phyloP scores from a whole-genome alignment of 1,284 basidiomycete genomes.

The Tremellales sp. region DNA sequence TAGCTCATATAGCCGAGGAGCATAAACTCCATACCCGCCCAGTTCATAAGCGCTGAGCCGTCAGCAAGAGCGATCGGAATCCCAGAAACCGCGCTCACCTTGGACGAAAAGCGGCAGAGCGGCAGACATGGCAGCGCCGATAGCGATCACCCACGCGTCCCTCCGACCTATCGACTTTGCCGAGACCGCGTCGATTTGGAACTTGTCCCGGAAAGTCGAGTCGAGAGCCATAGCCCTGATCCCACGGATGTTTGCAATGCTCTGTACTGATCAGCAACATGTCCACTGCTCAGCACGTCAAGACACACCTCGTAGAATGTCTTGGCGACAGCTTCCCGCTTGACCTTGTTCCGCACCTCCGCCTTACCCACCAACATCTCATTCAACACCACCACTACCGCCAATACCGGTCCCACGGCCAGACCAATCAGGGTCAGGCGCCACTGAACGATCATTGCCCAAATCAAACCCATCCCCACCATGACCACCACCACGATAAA shows the following conservation, averaged over 20 bases:
- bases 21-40: slow-evolving; percentile 79
- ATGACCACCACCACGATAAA: slow-evolving; percentile 70
- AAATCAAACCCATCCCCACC: slow-evolving; percentile 74
- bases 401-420: slow-evolving; percentile 80
- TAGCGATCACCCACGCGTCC: slow-evolving; percentile 77
- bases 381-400: slow-evolving; percentile 67
- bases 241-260: slow-evolving; percentile 77
- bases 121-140: slow-evolving; percentile 73
- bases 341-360: slow-evolving; percentile 75
- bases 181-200: slow-evolving; percentile 58
- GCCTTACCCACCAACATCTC: slow-evolving; percentile 64
- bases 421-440: slow-evolving; percentile 87
- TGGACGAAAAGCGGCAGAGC: slow-evolving; percentile 82
- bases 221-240: slow-evolving; percentile 91
- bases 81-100: slow-evolving; percentile 40
- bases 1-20: slow-evolving; percentile 77
- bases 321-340: slow-evolving; percentile 77
- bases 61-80: neutral
- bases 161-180: slow-evolving; percentile 67
- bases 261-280: slow-evolving; percentile 53
- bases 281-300: neutral
- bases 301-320: slow-evolving; percentile 74
- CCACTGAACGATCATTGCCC: slow-evolving; percentile 87
- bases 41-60: slow-evolving; percentile 76
- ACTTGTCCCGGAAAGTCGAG: slow-evolving; percentile 64